Conservation (phyloP, 345 rosid species). For the Hibiscus tridactylites region DNA sequence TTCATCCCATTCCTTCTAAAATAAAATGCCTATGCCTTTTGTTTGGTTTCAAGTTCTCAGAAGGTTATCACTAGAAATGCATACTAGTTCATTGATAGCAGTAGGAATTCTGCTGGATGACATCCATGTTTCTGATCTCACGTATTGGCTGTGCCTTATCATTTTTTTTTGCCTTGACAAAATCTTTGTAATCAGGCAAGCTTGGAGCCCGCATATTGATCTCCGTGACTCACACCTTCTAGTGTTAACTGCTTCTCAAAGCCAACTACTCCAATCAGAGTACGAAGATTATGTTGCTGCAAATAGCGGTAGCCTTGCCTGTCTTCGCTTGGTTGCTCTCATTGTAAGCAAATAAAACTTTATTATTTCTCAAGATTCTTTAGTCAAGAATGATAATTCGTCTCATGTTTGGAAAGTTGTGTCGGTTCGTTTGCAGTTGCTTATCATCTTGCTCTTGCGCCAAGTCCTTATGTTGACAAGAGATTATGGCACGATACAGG, state of each 20-base stretch:
- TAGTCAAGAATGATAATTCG: background rate
- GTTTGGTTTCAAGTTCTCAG: background rate
- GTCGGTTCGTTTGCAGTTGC: slow-evolving; percentile 30
- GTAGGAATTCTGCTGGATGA: background rate
- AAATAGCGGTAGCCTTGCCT: slow-evolving; percentile 44
- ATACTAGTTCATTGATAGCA: background rate
- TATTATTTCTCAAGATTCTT: background rate
- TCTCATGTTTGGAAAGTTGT: slow-evolving; percentile 5
- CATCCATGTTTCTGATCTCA: background rate
- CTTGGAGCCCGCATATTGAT: slow-evolving; percentile 48
- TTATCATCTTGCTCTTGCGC: slow-evolving; percentile 43
- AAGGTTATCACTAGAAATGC: background rate
- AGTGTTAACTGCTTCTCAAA: slow-evolving; percentile 49
- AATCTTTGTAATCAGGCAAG: slow-evolving; percentile 32
- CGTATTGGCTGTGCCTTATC: background rate
- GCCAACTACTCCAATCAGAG: slow-evolving; percentile 37
- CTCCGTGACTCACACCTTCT: slow-evolving; percentile 50
- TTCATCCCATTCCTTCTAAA: background rate
- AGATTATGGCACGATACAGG: slow-evolving; percentile 37
- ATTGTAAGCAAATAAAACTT: slow-evolving; percentile 28
- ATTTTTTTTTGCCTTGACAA: background rate
- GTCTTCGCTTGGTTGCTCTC: slow-evolving; percentile 47
- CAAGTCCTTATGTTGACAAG: slow-evolving; percentile 43
- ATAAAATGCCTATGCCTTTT: background rate
- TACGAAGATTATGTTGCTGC: slow-evolving; percentile 52